These are phyloP conservation scores for Xylaria digitata DNA, from an alignment of 2,329 filamentous ascomycete species.

Conservation along the genomic window DNA sequence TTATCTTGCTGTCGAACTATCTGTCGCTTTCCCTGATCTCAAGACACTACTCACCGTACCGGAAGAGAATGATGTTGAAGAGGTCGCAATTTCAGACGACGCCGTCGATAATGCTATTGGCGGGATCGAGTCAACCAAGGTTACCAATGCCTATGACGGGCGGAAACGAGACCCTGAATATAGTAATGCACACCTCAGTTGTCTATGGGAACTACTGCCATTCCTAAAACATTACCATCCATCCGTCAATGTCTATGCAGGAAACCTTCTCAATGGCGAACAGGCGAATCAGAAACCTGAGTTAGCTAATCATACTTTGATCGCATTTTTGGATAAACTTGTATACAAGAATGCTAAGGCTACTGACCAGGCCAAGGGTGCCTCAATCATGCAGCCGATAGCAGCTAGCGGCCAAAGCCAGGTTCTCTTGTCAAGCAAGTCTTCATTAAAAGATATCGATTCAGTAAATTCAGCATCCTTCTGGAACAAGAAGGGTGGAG, in stretches of 20 bases:
- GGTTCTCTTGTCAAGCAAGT: conserved; percentile 66
- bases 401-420: conserved; percentile 64
- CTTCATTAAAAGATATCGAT: conserved; percentile 51
- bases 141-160: conserved; percentile 75
- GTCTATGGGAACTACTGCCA: conserved; percentile 91
- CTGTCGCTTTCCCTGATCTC: conserved; percentile 82
- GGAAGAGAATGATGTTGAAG: conserved; percentile 79
- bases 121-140: conserved; percentile 43
- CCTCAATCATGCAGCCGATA: conserved; percentile 97
- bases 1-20: conserved; percentile 86
- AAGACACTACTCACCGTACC: conserved; percentile 82
- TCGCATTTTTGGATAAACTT: conserved; percentile 97
- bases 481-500: conserved; percentile 88
- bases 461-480: conserved; percentile 87
- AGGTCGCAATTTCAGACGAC: conserved; percentile 63
- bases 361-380: conserved; percentile 74
- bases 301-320: conserved; percentile 87
- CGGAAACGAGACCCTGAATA: conserved; percentile 92
- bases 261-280: conserved; percentile 74
- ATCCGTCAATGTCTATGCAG: conserved; percentile 86
- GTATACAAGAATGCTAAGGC: conserved; percentile 95
- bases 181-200: conserved; percentile 91
- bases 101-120: conserved; percentile 40
- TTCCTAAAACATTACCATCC: conserved; percentile 89
- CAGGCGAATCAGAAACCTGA: conserved; percentile 89